A percentile compares a stretch with the other conserved stretches of the same genome.
Conservation (phyloP, 2,329 filamentous ascomycete species). For the Diaporthe caulivora region DNA sequence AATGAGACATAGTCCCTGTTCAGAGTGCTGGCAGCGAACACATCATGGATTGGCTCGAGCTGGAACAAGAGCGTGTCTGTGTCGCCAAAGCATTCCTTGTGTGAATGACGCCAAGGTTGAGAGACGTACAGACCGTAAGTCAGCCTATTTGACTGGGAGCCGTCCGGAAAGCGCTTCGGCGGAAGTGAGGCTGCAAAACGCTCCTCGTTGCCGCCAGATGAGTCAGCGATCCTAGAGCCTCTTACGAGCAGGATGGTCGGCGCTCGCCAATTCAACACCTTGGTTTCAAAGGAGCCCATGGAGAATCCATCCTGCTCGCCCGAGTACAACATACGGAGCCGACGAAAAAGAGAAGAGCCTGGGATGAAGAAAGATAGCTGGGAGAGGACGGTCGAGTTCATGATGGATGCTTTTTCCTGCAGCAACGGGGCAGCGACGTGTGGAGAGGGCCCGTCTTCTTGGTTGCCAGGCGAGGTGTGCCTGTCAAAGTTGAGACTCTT, state of each 20-base stretch:
- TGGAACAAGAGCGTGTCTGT: conserved; percentile 76
- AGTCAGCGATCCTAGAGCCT: conserved; percentile 69
- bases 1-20: conserved; percentile 79
- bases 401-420: conserved; percentile 68
- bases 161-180: conserved; percentile 69
- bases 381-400: conserved; percentile 73
- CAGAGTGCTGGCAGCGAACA: conserved; percentile 74
- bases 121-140: conserved; percentile 77
- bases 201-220: conserved; percentile 64
- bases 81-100: conserved; percentile 77
- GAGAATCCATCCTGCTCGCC: conserved; percentile 80
- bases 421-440: conserved; percentile 60
- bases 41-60: conserved; percentile 77
- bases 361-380: conserved; percentile 82
- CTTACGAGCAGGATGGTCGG: conserved; percentile 79
- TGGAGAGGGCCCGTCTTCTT: conserved; percentile 11
- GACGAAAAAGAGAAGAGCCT: conserved; percentile 72
- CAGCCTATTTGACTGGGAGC: conserved; percentile 57
- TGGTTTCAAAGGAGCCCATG: conserved; percentile 81
- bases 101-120: conserved; percentile 77
- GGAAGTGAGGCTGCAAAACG: conserved; percentile 73
- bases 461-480: conserved; percentile 51
- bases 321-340: conserved; percentile 76
- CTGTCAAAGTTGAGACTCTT: conserved; percentile 75
- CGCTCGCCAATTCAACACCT: conserved; percentile 82